Base-by-base conservation (phyloP, 2,329 filamentous ascomycete species). In the Gnomoniopsis sp. region DNA sequence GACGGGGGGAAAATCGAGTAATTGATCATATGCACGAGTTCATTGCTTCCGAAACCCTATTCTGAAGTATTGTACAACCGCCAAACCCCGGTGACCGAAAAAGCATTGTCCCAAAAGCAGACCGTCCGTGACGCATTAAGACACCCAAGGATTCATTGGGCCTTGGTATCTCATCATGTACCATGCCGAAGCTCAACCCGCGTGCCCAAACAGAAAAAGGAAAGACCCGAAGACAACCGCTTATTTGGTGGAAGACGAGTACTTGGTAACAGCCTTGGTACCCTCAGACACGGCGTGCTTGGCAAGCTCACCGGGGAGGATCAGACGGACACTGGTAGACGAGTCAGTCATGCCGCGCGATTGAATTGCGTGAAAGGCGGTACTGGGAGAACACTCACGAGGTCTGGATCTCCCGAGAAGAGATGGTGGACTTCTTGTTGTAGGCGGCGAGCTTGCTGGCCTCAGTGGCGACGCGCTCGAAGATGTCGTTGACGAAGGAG, bases 401-500 rank as follows among this genome's bases (percentile, higher is more conserved):
- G 70, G 95, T 99, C 86, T 99, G 95, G 75, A 99, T 99, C 83
- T 99, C 95, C 74, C 95, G 90, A 68, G 95, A 98, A 56, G 93
- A 98, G 81, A 99, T 99, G 76, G 95, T 99, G 53, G 93, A 98
- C 87, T 99, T 99, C 90, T 98, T 99, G 89, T 99, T 99, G 86
- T 99, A 99, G 65, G 95, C 95, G 69, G 95, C 95, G 63, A 99
- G 89, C 89, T 99, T 99, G 76, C 91, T 96, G 54, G 95, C 95
- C 81, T 99, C 95, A 61, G 95, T 97, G 66, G 95, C 95, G 69
- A 99, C 93, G 70, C 95, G 93, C 88, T 99, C 95, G 77, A 99
- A 99, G 77, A 99, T 99, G 73, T 99, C 92, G 77, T 98, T 99
- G 84, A 99, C 95, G 75, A 99, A 99, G 0, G 95, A 99, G 89